Conservation (phyloP, 176 grass and related monocot species). For the Hyparrhenia diplandra region DNA sequence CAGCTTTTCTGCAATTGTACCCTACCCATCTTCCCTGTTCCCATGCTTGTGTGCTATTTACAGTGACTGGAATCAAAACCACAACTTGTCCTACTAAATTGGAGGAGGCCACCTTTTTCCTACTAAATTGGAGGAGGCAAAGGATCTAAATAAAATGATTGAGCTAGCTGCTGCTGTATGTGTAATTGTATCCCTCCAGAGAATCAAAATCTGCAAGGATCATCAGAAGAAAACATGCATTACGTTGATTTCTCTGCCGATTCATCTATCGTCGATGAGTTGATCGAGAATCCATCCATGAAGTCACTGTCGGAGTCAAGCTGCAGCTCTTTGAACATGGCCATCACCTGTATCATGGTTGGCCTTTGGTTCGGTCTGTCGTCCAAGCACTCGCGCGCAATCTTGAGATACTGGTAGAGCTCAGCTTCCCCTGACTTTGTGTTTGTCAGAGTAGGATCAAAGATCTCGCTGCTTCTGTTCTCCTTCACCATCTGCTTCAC, state of each 20-base stretch:
- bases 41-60: conserved; percentile 32
- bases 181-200: conserved; percentile 34
- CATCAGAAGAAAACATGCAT: conserved; percentile 8
- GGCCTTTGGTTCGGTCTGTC: conserved; percentile 67
- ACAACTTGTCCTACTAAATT: conserved; percentile 23
- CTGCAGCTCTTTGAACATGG: conserved; percentile 94
- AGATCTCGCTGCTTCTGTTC: conserved; percentile 63
- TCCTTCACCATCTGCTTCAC: conserved; percentile 94
- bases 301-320: conserved; percentile 73
- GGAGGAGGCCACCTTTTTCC: conserved; percentile 4
- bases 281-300: conserved; percentile 58
- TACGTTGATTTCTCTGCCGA: conserved; percentile 54
- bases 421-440: conserved; percentile 60
- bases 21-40: background rate
- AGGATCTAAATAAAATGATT: conserved; percentile 27
- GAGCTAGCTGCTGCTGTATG: conserved; percentile 34
- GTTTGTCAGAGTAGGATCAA: conserved; percentile 52
- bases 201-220: conserved; percentile 43
- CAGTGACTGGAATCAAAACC: conserved; percentile 37
- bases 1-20: conserved; percentile 4
- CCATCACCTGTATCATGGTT: conserved; percentile 99
- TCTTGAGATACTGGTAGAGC: conserved; percentile 75
- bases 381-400: conserved; percentile 80
- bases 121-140: background rate
- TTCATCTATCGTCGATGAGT: conserved; percentile 63